These are phyloP conservation scores for Zoysia japonica DNA, from an alignment of 176 grass and related monocot species.

Conservation along the genomic window DNA sequence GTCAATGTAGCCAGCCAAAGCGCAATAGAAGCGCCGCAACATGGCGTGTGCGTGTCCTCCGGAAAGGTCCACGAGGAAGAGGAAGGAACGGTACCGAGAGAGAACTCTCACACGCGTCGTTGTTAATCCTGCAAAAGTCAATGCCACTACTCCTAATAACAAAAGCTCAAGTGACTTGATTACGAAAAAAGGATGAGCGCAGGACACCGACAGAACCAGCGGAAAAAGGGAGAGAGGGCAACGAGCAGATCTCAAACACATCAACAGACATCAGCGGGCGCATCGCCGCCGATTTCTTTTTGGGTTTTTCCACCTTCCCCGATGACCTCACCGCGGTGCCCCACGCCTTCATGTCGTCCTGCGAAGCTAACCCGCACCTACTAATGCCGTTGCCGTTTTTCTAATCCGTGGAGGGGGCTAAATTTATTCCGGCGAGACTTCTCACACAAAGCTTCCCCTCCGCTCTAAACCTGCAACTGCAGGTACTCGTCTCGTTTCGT, in stretches of 20 bases:
- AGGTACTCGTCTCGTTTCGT: background rate
- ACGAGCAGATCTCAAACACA: background rate
- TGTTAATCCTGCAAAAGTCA: slow-evolving; percentile 35
- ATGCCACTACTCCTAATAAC: background rate
- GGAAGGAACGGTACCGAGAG: background rate
- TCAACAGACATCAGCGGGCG: slow-evolving; percentile 4
- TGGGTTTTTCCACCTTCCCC: background rate
- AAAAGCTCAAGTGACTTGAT: background rate
- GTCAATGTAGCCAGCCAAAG: background rate
- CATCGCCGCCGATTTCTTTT: background rate
- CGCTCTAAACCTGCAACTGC: slow-evolving; percentile 26
- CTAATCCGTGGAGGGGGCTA: background rate
- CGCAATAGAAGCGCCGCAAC: background rate
- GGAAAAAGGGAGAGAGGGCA: background rate
- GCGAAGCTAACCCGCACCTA: slow-evolving; percentile 41
- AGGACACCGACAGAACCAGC: slow-evolving; percentile 29
- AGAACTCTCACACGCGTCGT: slow-evolving; percentile 16
- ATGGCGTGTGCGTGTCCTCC: background rate
- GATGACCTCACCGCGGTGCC: slow-evolving; percentile 20
- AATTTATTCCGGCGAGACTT: background rate
- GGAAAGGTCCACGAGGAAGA: background rate
- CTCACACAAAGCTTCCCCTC: slow-evolving; percentile 34
- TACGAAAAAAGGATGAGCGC: background rate
- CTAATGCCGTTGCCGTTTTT: background rate
- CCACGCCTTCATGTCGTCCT: slow-evolving; percentile 4